These are phyloP conservation scores for Hemileccinum rubropunctum DNA, from an alignment of 768 basidiomycete genomes.

Conservation along the genomic window DNA sequence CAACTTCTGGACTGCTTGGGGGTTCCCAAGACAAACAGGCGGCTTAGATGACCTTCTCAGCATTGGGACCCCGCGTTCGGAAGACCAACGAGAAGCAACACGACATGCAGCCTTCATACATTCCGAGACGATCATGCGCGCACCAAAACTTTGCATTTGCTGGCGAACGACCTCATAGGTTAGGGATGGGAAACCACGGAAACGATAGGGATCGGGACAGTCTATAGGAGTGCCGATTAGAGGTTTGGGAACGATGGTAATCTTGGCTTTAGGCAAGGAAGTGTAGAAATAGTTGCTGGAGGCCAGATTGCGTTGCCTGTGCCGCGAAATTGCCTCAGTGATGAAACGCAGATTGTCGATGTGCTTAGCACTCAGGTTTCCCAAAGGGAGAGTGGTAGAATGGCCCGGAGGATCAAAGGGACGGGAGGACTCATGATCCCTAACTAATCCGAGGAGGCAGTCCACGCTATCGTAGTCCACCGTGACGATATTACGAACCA, in stretches of 20 bases:
- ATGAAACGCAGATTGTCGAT: constrained; percentile 32
- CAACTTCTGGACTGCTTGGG: constrained; percentile 40
- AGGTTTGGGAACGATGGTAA: constrained; percentile 32
- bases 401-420: constrained; percentile 19
- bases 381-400: not conserved
- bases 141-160: constrained; percentile 33
- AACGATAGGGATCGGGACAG: constrained; percentile 29
- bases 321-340: constrained; percentile 23
- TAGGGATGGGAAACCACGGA: constrained; percentile 51
- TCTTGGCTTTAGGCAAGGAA: constrained; percentile 20
- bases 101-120: constrained; percentile 80
- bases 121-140: constrained; percentile 67
- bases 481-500: constrained; percentile 65
- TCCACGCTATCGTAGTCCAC: constrained; percentile 73
- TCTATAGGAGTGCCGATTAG: constrained; percentile 30
- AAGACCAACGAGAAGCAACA: constrained; percentile 68
- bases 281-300: constrained; percentile 26
- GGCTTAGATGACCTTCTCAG: constrained; percentile 53
- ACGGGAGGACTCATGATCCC: constrained; percentile 9
- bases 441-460: constrained; percentile 35
- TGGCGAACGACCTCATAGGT: constrained; percentile 41
- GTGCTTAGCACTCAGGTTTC: constrained; percentile 16
- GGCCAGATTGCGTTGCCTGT: constrained; percentile 22
- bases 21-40: constrained; percentile 29
- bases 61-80: constrained; percentile 56